Conservation (phyloP, 495 filamentous ascomycete genomes). For the Parathielavia hyrcaniae region DNA sequence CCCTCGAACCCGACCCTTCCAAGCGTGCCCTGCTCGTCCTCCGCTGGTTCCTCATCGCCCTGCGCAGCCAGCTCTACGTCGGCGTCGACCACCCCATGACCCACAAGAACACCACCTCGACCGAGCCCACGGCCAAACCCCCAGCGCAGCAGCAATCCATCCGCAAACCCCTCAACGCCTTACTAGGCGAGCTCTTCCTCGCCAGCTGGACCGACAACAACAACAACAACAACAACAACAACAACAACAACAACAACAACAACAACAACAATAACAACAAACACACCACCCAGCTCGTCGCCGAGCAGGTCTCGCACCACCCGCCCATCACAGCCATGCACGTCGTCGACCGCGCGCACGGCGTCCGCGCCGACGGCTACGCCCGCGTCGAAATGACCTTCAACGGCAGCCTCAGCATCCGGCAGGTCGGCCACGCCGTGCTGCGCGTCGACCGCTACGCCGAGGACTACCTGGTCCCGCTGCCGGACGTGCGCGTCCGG, state of each 20-base stretch:
- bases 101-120: neutral
- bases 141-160: constrained; percentile 15
- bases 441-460: constrained; percentile 42
- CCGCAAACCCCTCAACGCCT: constrained; percentile 40
- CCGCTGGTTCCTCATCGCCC: constrained; percentile 76
- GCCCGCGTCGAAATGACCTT: constrained; percentile 84
- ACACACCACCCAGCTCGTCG: constrained; percentile 67
- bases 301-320: constrained; percentile 58
- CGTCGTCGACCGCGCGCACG: constrained; percentile 67
- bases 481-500: constrained; percentile 42
- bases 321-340: constrained; percentile 83
- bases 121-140: neutral
- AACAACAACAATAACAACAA: too few relatives aligned
- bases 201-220: constrained; percentile 68
- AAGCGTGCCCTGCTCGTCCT: constrained; percentile 71
- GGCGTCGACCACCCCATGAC: constrained; percentile 16
- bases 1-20: constrained; percentile 59
- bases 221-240: constrained; percentile 69
- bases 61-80: constrained; percentile 66
- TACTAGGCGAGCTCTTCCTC: constrained; percentile 40
- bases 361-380: constrained; percentile 74
- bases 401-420: constrained; percentile 67
- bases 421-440: constrained; percentile 74
- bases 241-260: too few relatives aligned
- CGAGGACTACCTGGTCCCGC: constrained; percentile 47